Evolutionary conservation across 116 monocot genomes (phyloP).

Genomic region (Phalaenopsis hybrid): DNA sequence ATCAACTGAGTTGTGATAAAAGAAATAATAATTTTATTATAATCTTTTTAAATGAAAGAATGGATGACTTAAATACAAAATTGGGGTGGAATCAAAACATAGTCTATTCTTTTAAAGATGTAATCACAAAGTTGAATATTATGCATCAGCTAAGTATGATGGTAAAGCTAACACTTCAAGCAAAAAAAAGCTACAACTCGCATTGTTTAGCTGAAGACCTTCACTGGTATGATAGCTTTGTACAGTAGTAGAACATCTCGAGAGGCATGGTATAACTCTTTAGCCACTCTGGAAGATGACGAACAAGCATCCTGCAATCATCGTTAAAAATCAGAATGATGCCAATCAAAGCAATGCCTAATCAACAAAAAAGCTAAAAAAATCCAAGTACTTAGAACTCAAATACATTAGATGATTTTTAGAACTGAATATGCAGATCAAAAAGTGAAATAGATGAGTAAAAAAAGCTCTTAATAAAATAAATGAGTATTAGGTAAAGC

Average conservation of each 20-base stretch:
- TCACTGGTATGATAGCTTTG: conserved; percentile 69
- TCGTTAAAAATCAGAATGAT: conserved; percentile 28
- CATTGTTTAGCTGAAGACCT: conserved; percentile 33
- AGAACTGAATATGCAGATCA: neutral
- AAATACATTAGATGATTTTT: neutral
- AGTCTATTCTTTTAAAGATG: neutral
- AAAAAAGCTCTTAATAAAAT: neutral
- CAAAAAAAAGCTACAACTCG: conserved; percentile 1
- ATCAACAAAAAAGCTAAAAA: neutral
- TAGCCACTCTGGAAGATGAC: conserved; percentile 72
- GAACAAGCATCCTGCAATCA: conserved; percentile 93
- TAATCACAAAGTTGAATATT: neutral
- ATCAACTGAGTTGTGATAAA: neutral
- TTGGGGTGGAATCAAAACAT: neutral
- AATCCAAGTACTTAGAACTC: neutral
- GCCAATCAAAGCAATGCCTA: conserved; percentile 13
- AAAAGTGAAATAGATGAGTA: neutral
- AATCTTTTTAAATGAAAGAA: conserved; percentile 1
- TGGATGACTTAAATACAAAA: conserved; percentile 1
- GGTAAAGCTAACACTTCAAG: neutral
- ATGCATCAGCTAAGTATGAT: neutral
- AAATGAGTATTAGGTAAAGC: neutral
- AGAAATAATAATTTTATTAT: neutral
- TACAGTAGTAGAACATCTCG: conserved; percentile 80
- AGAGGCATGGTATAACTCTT: conserved; percentile 90